These are phyloP conservation scores for Aspergillus sp. DNA, from an alignment of 2,329 filamentous ascomycete species.

Conservation along the genomic window DNA sequence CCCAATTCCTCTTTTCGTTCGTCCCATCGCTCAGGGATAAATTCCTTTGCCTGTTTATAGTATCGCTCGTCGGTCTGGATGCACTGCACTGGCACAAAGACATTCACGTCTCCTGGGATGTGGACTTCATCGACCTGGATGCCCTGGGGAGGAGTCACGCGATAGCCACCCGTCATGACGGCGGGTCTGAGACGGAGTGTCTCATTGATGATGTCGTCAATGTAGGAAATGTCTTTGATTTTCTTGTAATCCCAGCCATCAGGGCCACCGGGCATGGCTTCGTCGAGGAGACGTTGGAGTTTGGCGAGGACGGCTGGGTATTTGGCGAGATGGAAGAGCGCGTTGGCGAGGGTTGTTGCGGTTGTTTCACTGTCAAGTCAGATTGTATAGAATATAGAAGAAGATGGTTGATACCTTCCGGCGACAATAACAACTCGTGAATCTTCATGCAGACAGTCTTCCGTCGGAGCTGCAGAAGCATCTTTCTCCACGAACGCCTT, in stretches of 20 bases:
- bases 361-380: slow-evolving; percentile 29
- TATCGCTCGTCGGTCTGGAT: slow-evolving; percentile 23
- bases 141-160: slow-evolving; percentile 28
- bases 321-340: slow-evolving; percentile 30
- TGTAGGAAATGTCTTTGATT: background rate
- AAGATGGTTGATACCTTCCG: background rate
- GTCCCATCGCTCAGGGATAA: slow-evolving; percentile 28
- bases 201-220: slow-evolving; percentile 3
- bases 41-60: slow-evolving; percentile 14
- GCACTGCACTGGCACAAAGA: slow-evolving; percentile 13
- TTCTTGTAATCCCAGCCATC: slow-evolving; percentile 15
- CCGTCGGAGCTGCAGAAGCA: slow-evolving; percentile 6
- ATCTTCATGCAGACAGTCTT: slow-evolving; percentile 9
- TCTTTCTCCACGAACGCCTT: slow-evolving; percentile 11
- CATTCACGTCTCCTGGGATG: slow-evolving; percentile 28
- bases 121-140: slow-evolving; percentile 22
- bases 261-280: slow-evolving; percentile 17
- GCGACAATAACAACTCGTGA: slow-evolving; percentile 9
- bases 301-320: slow-evolving; percentile 22
- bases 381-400: too few species aligned
- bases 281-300: slow-evolving; percentile 26
- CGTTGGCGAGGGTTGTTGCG: slow-evolving; percentile 22
- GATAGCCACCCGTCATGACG: slow-evolving; percentile 20
- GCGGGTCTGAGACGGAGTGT: slow-evolving; percentile 32
- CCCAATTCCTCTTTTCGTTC: slow-evolving; percentile 14